These are phyloP conservation scores for Sclerospora graminicola DNA, from an alignment of 352 stramenopile genomes.

Conservation along the genomic window DNA sequence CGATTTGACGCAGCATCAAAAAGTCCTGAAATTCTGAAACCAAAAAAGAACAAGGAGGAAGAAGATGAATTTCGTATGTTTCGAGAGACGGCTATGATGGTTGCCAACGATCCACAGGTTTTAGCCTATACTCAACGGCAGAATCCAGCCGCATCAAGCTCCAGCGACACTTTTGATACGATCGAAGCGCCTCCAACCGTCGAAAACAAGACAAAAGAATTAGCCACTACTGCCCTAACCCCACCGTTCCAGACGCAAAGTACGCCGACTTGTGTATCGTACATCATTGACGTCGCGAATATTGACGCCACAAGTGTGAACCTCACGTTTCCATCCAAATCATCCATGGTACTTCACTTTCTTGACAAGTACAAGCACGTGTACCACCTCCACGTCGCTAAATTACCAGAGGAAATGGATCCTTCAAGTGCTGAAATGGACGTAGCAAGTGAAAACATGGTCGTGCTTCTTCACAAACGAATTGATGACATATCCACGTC, in stretches of 20 bases:
- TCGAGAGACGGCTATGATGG: slow-evolving; percentile 54
- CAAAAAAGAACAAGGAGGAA: slow-evolving; percentile 8
- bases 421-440: slow-evolving; percentile 24
- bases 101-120: slow-evolving; percentile 46
- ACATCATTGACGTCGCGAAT: slow-evolving; percentile 29
- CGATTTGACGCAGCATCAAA: not conserved
- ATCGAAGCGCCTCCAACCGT: no score
- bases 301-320: slow-evolving; percentile 31
- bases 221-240: no score
- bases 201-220: no score
- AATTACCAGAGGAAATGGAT: slow-evolving; percentile 24
- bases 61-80: slow-evolving; percentile 51
- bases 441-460: slow-evolving; percentile 64
- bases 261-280: slow-evolving; percentile 26
- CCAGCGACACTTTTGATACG: no score
- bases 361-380: not conserved
- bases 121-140: slow-evolving; percentile 6
- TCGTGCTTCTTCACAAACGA: slow-evolving; percentile 57
- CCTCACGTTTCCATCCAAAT: slow-evolving; percentile 26
- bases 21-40: not conserved
- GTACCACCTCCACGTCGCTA: slow-evolving; percentile 29
- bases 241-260: no score
- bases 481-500: no score
- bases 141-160: no score
- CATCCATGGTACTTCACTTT: slow-evolving; percentile 29